phyloP scores from a whole-genome alignment of 331 rosid genomes.

The Telfairia occidentalis region DNA sequence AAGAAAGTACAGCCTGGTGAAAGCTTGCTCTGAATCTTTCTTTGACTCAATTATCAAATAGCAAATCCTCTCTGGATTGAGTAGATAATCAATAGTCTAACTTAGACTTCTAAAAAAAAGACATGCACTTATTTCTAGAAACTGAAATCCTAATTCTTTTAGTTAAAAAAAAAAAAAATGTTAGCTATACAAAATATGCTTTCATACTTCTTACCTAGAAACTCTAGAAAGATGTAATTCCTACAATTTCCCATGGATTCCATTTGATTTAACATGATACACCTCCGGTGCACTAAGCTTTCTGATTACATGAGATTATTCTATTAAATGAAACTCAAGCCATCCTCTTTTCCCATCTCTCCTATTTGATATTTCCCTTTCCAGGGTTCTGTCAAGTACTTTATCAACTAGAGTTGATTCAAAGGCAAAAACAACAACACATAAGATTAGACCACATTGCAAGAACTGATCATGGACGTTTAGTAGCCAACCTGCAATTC shows the following conservation, averaged over 20 bases:
- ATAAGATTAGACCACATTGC: background rate
- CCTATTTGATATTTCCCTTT: background rate
- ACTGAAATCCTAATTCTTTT: background rate
- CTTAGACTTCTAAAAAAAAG: background rate
- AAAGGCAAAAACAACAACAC: background rate
- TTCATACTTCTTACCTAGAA: too few relatives aligned
- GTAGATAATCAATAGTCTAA: background rate
- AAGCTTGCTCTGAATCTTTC: background rate
- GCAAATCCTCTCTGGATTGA: background rate
- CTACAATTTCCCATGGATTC: background rate
- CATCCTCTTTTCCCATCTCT: background rate
- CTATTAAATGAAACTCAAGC: background rate
- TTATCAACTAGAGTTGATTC: background rate
- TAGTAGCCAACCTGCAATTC: constrained; percentile 65
- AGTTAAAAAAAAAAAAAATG: background rate
- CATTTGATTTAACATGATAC: background rate
- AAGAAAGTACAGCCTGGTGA: background rate
- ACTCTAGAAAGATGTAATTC: too few relatives aligned
- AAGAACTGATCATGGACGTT: constrained; percentile 1
- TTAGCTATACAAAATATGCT: background rate
- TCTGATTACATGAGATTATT: background rate
- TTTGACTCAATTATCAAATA: background rate
- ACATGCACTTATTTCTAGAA: background rate
- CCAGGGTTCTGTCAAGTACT: background rate
- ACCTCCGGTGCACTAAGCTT: background rate